Evolutionary conservation across 139 green algal species (phyloP).

Genomic region (Chlamydomonas sp.): DNA sequence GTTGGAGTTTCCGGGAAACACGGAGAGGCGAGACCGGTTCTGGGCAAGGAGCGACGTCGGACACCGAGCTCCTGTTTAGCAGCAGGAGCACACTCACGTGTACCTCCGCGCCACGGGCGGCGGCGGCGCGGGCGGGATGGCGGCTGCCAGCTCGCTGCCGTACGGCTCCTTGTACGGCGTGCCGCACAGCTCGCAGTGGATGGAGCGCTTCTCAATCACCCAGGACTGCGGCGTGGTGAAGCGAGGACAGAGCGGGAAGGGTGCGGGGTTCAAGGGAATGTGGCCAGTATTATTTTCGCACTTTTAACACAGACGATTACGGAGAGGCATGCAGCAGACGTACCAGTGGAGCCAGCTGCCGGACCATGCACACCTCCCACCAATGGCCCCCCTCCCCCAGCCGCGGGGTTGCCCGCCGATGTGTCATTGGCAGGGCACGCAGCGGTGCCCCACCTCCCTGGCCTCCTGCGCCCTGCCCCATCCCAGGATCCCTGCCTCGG

Average conservation of each 20-base stretch:
- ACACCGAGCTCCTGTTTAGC: too few species aligned
- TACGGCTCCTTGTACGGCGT: slow-evolving; percentile 35
- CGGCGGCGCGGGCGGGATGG: slow-evolving; percentile 19
- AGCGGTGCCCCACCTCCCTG: not conserved
- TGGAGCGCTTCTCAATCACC: slow-evolving; percentile 31
- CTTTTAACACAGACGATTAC: too few species aligned
- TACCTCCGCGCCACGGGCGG: not conserved
- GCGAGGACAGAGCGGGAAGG: not conserved
- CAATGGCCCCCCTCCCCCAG: not conserved
- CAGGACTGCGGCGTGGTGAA: not conserved
- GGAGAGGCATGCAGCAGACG: not conserved
- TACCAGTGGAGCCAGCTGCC: not conserved
- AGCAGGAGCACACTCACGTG: not conserved
- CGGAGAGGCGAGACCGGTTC: too few species aligned
- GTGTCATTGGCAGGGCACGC: too few species aligned
- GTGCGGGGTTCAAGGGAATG: not conserved
- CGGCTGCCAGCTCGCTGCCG: slow-evolving; percentile 25
- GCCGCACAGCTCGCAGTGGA: slow-evolving; percentile 32
- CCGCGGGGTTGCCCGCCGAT: too few species aligned
- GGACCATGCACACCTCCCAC: not conserved
- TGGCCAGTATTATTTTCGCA: too few species aligned
- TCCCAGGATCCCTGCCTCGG: not conserved
- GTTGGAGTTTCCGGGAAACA: too few species aligned
- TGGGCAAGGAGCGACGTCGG: too few species aligned
- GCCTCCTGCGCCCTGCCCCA: not conserved